Conservation (phyloP, 768 basidiomycete species). For the Melanogaster broomeanus region DNA sequence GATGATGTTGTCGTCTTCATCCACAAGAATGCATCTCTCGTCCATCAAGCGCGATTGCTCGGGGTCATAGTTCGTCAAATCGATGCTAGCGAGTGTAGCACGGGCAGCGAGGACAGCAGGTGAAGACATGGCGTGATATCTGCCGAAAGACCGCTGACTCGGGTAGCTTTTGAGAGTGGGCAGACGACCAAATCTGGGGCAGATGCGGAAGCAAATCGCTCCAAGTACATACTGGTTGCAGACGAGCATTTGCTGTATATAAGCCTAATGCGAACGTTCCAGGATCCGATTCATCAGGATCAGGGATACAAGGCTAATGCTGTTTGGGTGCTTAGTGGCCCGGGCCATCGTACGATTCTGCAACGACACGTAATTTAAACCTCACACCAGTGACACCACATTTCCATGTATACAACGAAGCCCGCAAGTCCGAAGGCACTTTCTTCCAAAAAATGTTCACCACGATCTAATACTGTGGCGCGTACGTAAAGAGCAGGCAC, state of each 20-base stretch:
- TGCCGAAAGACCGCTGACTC: not conserved
- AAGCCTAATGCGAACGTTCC: not conserved
- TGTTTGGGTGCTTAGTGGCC: too few species aligned
- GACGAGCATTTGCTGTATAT: too few species aligned
- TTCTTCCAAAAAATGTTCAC: too few species aligned
- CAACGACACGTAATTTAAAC: too few species aligned
- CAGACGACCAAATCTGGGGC: not conserved
- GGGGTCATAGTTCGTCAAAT: constrained; percentile 83
- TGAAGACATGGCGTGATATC: constrained; percentile 47
- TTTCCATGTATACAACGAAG: too few species aligned
- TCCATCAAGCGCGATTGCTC: constrained; percentile 96
- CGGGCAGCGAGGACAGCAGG: constrained; percentile 64
- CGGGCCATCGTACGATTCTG: too few species aligned
- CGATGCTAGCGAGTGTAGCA: constrained; percentile 69
- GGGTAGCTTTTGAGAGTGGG: not conserved
- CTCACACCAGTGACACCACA: too few species aligned
- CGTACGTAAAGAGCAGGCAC: too few species aligned
- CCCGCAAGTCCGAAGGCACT: too few species aligned
- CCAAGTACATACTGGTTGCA: not conserved
- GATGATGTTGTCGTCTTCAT: constrained; percentile 81
- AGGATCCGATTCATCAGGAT: too few species aligned
- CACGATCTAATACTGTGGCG: too few species aligned
- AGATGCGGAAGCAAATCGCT: not conserved
- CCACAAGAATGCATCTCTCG: constrained; percentile 90
- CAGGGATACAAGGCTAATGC: too few species aligned